Base-by-base conservation (phyloP, 208 protist genomes). In the Angomonas deanei region DNA sequence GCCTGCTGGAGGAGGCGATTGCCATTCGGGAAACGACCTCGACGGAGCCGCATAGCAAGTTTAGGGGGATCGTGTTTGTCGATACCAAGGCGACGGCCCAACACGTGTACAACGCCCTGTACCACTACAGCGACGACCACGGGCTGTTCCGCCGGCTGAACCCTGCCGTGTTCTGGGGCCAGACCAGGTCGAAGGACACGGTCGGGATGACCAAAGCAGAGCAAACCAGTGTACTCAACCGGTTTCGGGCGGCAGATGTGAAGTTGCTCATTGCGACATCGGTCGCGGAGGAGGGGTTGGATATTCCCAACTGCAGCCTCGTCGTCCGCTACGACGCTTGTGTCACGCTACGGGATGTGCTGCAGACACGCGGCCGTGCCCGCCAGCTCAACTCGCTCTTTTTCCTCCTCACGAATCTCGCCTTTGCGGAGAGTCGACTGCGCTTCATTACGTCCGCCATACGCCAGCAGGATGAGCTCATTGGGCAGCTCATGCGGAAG, bases 331-430 rank as follows among this genome's bases (percentile, higher is more conserved):
- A n/a, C 57, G 60, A 81, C 50, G 62, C 52, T 1, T 61, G 78
- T 28, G 48, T 68, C 1, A 80, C 66, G n/a, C 61, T 86, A 30
- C 58, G 49, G 10, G 66, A 62, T 21, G 76, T 82, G 48, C 70
- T 93, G 46, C 88, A 94, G 70, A 81, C 79, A 24, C 80, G 88
- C 49, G 86, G 86, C 11, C 57, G 86, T 2, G 86, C 87, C 10
- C 64, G 88, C 10, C 28, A 21, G n/a, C 31, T 21, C 2, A 64
- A 82, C 19, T 64, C 72, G 3, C 15, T 78, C 32, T 94, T 83
- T 60, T 50, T 88, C 31, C 61, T 80, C 27, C 59, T 91, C 1
- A 34, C 67, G 5, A 55, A 65, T 36, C 17, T 58, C 15, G 33
- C 54, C 23, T 42, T 63, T 15, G 48, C 33, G 24, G 34, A 61